Base-by-base conservation (phyloP, 2,329 filamentous ascomycete species). In the Neofusicoccum parvum region DNA sequence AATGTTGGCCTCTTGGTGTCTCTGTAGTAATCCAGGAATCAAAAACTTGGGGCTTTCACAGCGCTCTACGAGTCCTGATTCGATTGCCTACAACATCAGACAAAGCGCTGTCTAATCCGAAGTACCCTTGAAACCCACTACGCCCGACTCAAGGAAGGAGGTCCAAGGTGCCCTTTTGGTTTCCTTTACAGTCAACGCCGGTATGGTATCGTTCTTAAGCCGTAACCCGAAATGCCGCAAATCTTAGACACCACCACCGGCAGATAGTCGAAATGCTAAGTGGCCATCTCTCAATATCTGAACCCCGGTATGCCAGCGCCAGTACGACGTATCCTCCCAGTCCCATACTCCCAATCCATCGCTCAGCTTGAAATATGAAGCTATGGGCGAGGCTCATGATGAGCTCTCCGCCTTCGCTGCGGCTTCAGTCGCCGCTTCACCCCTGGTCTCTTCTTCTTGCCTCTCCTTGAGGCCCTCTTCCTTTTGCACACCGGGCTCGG, bases 391-490 rank as follows among this genome's bases (percentile, higher is more conserved):
- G n/a, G 2, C 5, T 37, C 12, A 49, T 20, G 43, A 60, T 9
- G 56, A 48, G 17, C 10, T n/a, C 10, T 51, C 59, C 14, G 58
- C 60, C 15, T 56, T 51, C 4, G 27, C 51, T 34, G 53, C 53
- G 10, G 34, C 39, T 23, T 59, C 43, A 7, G 43, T 46, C 3
- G 17, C 63, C 9, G 32, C 34, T 37, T 65, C 63, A 3, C 27
- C 62, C 50, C 48, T 64, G 50, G 27, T 32, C 17, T 65, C 63
- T 34, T 65, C 62, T 23, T 58, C 63, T 32, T 65, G 51, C 17
- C 63, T 48, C 23, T 65, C 63, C 27, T 41, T 49, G 15, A 65
- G 43, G 6, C 63, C 63, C 39, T 65, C 46, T 23, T 65, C 63
- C 34, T 65, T 65, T 15, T 10, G 51, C 17, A 65, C 51, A 0